Base-by-base conservation (phyloP, 306 rosid species). In the Acacia melanoxylon region DNA sequence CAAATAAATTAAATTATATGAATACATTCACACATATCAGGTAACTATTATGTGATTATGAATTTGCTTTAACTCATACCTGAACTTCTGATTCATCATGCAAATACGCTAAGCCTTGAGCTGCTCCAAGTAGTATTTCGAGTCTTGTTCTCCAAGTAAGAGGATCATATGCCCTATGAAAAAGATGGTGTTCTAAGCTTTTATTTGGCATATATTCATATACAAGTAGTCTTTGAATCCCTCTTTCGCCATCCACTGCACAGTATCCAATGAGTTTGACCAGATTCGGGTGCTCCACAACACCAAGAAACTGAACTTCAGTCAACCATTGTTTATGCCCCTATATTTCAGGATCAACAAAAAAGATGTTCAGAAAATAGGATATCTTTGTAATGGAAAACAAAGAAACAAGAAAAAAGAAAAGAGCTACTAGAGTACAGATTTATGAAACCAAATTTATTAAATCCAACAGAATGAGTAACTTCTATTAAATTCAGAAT, bases 241-340 rank as follows among this genome's bases (percentile, higher is more conserved):
- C 93, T 90, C 98, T 87, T 86, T 87, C 92, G 9, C 87, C 97
- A 80, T 94, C 94, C 68, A 86, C 79, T 71, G 94, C 96, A 86
- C 97, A 92, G 48, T 91, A 92, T 65, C 94, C 97, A 68, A 92
- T 76, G 77, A 91, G 94, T 88, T 94, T 91, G 65, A 94, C 97
- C 13, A 94, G 96, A 87, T 92, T 91, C 24, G 93, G 97, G 80
- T 92, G 95, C 78, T 92, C 94, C 77, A 94, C 95, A 67, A 94
- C 90, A 17, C 98, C 91, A 25, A 92, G 93, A 91, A 91, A 94
- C 68, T 92, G 93, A 71, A 91, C 94, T 85, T 94, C 98, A 49
- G 96, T 90, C 65, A 89, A 81, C 97, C 98, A 94, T 85, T 94
- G 90, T 81, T 91, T 90, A 75, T 92, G 97, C 52, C 98, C 98